phyloP scores from a whole-genome alignment of 2,329 filamentous ascomycete species.

The Mycosphaerella sp. region DNA sequence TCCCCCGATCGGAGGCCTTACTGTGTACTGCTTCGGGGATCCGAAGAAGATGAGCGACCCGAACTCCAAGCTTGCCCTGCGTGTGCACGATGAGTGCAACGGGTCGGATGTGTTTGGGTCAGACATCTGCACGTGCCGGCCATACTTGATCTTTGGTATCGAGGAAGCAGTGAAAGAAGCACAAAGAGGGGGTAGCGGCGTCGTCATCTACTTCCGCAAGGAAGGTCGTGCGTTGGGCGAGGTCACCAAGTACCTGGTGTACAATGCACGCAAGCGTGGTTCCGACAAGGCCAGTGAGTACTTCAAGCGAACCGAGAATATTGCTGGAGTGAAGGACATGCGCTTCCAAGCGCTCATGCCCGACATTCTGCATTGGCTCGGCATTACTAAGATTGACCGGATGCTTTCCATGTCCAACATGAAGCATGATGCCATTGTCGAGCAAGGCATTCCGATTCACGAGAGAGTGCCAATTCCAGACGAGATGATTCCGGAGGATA shows the following conservation, averaged over 20 bases:
- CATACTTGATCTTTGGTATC: constrained; percentile 94
- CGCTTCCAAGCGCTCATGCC: constrained; percentile 98
- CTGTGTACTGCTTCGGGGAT: constrained; percentile 95
- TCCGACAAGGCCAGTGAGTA: constrained; percentile 79
- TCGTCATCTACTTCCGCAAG: constrained; percentile 98
- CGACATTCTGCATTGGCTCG: constrained; percentile 86
- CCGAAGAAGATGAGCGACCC: constrained; percentile 90
- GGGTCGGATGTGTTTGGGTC: constrained; percentile 96
- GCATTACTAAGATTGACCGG: constrained; percentile 95
- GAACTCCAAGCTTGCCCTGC: constrained; percentile 69
- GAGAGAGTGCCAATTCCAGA: constrained; percentile 73
- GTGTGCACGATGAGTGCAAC: constrained; percentile 87
- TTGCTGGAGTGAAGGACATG: constrained; percentile 91
- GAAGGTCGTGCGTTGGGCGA: constrained; percentile 92
- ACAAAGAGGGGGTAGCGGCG: constrained; percentile 84
- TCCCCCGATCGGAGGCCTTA: constrained; percentile 89
- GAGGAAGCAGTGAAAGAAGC: constrained; percentile 97
- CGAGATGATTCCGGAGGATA: constrained; percentile 88
- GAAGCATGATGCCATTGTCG: constrained; percentile 85
- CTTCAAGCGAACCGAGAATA: constrained; percentile 96
- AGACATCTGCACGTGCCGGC: constrained; percentile 94
- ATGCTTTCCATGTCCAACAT: constrained; percentile 99
- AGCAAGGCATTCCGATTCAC: constrained; percentile 32
- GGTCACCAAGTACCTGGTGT: constrained; percentile 81
- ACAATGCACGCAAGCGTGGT: constrained; percentile 76